Conservation (phyloP, 306 rosid species). For the Spatholobus suberectus region DNA sequence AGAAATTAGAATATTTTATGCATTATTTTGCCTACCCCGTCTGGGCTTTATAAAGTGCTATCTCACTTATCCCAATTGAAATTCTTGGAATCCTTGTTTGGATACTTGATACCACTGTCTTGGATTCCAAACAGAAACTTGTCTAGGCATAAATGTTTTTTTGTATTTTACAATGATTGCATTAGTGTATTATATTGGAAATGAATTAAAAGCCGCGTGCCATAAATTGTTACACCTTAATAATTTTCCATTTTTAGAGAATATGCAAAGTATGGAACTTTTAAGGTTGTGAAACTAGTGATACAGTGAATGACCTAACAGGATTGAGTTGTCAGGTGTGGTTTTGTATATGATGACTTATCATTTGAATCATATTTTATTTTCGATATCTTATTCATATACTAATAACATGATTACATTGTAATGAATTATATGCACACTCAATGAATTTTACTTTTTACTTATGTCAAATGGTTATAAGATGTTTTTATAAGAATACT, state of each 20-base stretch:
- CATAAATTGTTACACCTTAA: neutral
- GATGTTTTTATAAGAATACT: too few species aligned
- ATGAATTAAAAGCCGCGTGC: neutral
- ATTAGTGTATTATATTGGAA: neutral
- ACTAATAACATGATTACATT: neutral
- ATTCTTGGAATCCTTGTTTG: constrained; percentile 6
- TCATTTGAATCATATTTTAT: neutral
- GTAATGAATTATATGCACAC: neutral
- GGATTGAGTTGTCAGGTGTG: too few species aligned
- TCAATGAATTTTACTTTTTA: neutral
- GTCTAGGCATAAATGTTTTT: neutral
- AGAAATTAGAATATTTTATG: neutral
- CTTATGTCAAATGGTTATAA: too few species aligned
- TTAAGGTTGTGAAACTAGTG: neutral
- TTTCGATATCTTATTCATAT: neutral
- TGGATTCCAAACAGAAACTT: neutral
- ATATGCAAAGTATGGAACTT: neutral
- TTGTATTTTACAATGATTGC: neutral
- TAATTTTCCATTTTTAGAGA: neutral
- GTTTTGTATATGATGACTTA: neutral
- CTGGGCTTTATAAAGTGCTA: constrained; percentile 5
- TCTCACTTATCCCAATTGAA: neutral
- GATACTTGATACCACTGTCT: neutral
- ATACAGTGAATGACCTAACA: too few species aligned
- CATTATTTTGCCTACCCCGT: neutral